A percentile compares a stretch with the other conserved stretches of the same genome.
phyloP scores from a whole-genome alignment of 352 stramenopile species.

The Pythium diclinum region DNA sequence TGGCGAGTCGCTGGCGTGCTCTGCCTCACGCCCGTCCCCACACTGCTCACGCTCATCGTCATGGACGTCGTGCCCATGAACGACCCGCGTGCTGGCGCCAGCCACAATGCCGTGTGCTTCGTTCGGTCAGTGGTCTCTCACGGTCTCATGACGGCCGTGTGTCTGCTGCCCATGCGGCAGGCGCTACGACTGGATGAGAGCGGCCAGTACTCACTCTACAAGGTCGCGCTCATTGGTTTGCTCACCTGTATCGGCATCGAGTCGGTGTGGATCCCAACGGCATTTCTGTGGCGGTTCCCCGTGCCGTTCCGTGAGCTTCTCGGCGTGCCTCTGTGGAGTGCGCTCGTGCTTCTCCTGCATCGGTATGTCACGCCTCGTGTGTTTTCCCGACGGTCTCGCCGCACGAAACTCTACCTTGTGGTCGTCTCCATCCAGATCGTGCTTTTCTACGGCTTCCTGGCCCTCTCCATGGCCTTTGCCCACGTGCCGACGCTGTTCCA shows the following conservation, averaged over 20 bases:
- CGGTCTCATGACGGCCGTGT: slow-evolving; percentile 9
- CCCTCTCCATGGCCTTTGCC: slow-evolving; percentile 8
- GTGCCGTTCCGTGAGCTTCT: slow-evolving; percentile 22
- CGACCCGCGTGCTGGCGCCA: background rate
- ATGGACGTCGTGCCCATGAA: slow-evolving; percentile 19
- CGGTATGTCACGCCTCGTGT: background rate
- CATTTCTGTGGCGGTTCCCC: slow-evolving; percentile 19
- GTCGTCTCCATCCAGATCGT: slow-evolving; percentile 11
- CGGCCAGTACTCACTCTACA: slow-evolving; percentile 7
- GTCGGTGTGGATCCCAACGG: slow-evolving; percentile 11
- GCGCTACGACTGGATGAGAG: slow-evolving; percentile 14
- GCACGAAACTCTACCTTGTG: slow-evolving; percentile 3
- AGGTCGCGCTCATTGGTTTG: slow-evolving; percentile 10
- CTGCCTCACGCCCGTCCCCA: slow-evolving; percentile 18
- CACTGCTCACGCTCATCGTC: slow-evolving; percentile 8
- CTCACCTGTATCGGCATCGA: slow-evolving; percentile 15
- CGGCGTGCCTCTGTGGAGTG: background rate
- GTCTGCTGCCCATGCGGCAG: slow-evolving; percentile 16
- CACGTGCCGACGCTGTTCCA: background rate
- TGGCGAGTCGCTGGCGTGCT: slow-evolving; percentile 25
- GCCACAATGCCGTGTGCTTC: slow-evolving; percentile 11
- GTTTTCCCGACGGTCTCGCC: background rate
- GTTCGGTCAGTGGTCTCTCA: slow-evolving; percentile 13
- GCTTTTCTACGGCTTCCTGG: slow-evolving; percentile 15
- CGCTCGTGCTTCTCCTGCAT: background rate